These are phyloP conservation scores for Heterobasidion occidentale DNA, from an alignment of 1,284 basidiomycete genomes.

Conservation along the genomic window DNA sequence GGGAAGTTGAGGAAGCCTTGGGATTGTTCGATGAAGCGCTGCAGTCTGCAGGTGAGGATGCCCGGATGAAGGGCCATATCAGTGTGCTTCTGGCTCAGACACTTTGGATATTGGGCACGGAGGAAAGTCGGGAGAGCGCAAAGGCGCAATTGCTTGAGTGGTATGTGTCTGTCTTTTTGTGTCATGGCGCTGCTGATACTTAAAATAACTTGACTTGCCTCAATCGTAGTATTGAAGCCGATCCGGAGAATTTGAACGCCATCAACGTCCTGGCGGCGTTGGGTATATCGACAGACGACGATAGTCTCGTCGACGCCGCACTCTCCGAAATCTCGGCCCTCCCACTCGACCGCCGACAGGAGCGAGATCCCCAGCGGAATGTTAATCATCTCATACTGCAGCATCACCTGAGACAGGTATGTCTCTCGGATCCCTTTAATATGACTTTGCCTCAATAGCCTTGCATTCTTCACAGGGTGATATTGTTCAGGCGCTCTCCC, in stretches of 20 bases:
- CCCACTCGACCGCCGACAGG: conserved; percentile 50
- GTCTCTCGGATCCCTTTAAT: conserved; percentile 7
- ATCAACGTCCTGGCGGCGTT: conserved; percentile 82
- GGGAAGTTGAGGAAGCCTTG: conserved; percentile 58
- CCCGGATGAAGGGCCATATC: conserved; percentile 55
- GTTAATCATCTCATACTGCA: conserved; percentile 62
- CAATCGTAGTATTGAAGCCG: conserved; percentile 47
- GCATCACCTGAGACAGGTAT: conserved; percentile 60
- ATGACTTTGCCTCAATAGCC: neutral
- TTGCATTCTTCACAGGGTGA: conserved; percentile 32
- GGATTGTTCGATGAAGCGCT: conserved; percentile 61
- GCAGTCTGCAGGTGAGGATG: conserved; percentile 41
- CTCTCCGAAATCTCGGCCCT: conserved; percentile 73
- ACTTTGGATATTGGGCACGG: conserved; percentile 73
- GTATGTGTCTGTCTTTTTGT: conserved; percentile 33
- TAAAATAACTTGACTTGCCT: neutral
- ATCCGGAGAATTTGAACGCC: conserved; percentile 69
- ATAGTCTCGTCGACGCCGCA: conserved; percentile 79
- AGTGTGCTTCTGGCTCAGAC: conserved; percentile 72
- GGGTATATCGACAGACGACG: conserved; percentile 76
- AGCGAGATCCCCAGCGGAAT: conserved; percentile 58
- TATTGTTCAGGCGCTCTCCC: conserved; percentile 36
- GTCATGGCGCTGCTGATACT: conserved; percentile 2
- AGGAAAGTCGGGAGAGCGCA: conserved; percentile 70
- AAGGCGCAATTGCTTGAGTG: conserved; percentile 80